Evolutionary conservation across 805 yeast species (phyloP), one percentile per base, ranked within the genome.

Genomic region (Metschnikowia henanensis): DNA sequence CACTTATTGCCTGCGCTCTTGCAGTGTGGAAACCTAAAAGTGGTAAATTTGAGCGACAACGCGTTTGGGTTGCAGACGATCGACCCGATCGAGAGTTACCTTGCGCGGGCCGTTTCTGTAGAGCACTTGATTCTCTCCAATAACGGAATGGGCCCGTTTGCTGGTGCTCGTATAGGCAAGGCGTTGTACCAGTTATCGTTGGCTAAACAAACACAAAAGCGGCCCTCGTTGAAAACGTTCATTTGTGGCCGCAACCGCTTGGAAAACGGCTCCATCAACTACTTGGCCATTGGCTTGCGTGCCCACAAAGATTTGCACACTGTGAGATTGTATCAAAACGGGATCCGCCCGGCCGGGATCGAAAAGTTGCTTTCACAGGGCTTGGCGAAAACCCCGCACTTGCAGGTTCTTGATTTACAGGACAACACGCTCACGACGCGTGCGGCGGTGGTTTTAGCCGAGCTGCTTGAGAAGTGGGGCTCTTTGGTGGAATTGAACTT

Each of bases 111-210:
- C 28, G 76, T 80, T 15, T 81, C 95, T 20, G 69, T 94, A 43
- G 85, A 87, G 65, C 97, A 94, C 62, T 77, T 94, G 64, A 83
- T 88, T 53, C 73, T 94, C 50, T 84, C 97, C 36, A 94, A 94
- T 68, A 94, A 94, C 64, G 99, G 99, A 43, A 84, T 94, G 81
- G 99, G 99, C 28, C 99, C 99, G 20, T 86, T 86, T 62, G 96
- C 98, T 0, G 99, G 99, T 57, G 84, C 92, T 45, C 80, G 96
- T 62, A 87, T 94, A 49, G 99, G 97, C 47, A 81, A 81, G 56
- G 87, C 96, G 4, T 77, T 94, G 36, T 87, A 73, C 68, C 75
- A 77, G 54, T 76, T 92, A 51, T 81, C 94, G 17, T 64, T 63
- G 39, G 83, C 82, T 45, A 90, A 90, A 66, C 63, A 71, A 51